A percentile compares a stretch with the other conserved stretches of the same genome.
Conservation (phyloP, 2,329 filamentous ascomycete genomes). For the Monosporascus sp. region DNA sequence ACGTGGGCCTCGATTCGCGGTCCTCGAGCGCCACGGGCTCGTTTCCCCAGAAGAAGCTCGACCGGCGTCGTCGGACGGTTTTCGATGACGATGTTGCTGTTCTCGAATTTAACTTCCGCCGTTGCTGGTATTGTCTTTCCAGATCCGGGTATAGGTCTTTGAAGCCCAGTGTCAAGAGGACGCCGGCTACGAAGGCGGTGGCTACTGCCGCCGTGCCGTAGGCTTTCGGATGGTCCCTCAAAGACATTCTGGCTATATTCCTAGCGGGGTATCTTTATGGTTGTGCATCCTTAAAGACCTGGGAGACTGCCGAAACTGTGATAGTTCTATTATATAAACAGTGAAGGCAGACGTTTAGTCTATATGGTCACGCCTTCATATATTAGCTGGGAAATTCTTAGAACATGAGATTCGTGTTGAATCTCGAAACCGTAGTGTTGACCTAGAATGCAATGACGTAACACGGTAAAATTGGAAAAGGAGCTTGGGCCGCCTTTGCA, state of each 20-base stretch:
- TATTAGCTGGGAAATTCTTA: too few species aligned
- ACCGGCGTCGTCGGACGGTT: conserved; percentile 25
- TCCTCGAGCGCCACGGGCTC: conserved; percentile 50
- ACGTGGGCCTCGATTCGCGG: conserved; percentile 35
- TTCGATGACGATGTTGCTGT: background rate
- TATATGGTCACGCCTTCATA: too few species aligned
- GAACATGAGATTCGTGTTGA: too few species aligned
- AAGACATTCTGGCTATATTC: conserved; percentile 40
- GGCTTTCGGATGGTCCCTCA: conserved; percentile 55
- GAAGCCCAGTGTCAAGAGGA: conserved; percentile 69
- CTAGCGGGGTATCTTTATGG: too few species aligned
- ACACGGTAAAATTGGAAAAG: background rate
- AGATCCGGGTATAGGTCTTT: conserved; percentile 77
- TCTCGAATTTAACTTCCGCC: conserved; percentile 26
- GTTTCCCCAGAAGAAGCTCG: conserved; percentile 39
- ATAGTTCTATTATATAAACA: too few species aligned
- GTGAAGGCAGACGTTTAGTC: too few species aligned
- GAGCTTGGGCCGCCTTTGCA: conserved; percentile 19
- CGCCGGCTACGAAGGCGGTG: conserved; percentile 71
- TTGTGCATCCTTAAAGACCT: too few species aligned
- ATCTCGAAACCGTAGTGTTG: too few species aligned
- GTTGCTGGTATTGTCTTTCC: conserved; percentile 56
- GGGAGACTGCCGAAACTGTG: too few species aligned
- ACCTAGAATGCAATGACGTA: background rate
- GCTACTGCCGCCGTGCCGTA: conserved; percentile 63